Evolutionary conservation across 805 yeast genomes (phyloP).

Genomic region (Yarrowia alimentaria): DNA sequence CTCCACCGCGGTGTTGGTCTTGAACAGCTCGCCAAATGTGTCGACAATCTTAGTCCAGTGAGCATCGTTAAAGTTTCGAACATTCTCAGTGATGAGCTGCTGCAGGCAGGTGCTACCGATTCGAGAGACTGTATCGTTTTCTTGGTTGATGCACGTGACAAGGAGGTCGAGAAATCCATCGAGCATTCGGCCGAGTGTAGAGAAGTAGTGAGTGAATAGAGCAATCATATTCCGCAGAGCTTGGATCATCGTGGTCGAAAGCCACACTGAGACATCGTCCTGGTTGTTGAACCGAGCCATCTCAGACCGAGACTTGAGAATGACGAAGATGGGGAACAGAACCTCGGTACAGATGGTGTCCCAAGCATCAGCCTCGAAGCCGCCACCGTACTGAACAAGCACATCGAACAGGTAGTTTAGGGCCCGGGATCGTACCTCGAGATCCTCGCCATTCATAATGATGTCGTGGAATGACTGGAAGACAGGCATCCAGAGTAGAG

Average conservation of each 20-base stretch:
- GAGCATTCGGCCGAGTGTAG: constrained; percentile 66
- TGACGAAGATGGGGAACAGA: constrained; percentile 85
- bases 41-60: constrained; percentile 76
- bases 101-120: constrained; percentile 90
- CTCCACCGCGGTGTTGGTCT: constrained; percentile 81
- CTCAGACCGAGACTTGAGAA: constrained; percentile 73
- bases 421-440: constrained; percentile 90
- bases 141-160: constrained; percentile 90
- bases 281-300: constrained; percentile 62
- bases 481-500: constrained; percentile 78
- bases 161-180: constrained; percentile 76
- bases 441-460: constrained; percentile 88
- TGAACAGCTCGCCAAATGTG: constrained; percentile 69
- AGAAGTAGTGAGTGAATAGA: constrained; percentile 79
- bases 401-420: constrained; percentile 79
- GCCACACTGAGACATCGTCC: constrained; percentile 92
- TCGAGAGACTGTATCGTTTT: constrained; percentile 92
- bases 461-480: constrained; percentile 80
- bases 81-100: constrained; percentile 74
- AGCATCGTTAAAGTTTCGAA: constrained; percentile 53
- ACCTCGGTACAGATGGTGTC: constrained; percentile 70
- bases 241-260: constrained; percentile 93
- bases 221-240: constrained; percentile 87
- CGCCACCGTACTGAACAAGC: constrained; percentile 72
- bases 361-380: constrained; percentile 79